Evolutionary conservation across 805 yeast species (phyloP), one percentile per base, ranked within the genome.

Genomic region (Zygotorulaspora florentina): DNA sequence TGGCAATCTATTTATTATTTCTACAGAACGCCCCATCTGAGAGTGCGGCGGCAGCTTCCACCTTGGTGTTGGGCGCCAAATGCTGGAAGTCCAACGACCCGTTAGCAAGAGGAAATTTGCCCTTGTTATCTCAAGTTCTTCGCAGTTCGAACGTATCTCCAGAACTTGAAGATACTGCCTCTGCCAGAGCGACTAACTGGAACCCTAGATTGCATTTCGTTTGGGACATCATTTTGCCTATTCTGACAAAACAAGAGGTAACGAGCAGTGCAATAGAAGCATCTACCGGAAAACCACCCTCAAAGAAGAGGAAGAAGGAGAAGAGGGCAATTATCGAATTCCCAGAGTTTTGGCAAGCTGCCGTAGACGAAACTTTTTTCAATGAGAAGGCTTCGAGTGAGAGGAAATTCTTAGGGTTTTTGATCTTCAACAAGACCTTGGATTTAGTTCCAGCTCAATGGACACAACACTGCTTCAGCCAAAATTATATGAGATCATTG

Each of bases 371-470:
- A 56, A 76, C 85, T 3, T 78, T 86, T 48, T 90, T 91, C 55
- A 72, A 86, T 4, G 80, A 79, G 30, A 79, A 82, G 52, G 74
- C 96, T 0, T 88, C 96, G 1, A 78, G 83, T 27, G 97, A 90
- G 63, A 73, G 96, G 46, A 91, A 90, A 62, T 86, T 75, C 64
- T 78, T 87, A 77, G 98, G 96, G 0, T 80, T 90, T 56, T 85
- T 85, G 54, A 75, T 89, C 9, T 80, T 90, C 50, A 72, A 67
- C 35, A 68, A 73, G 42, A 72, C 80, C 45, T 60, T 82, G 6
- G 59, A 64, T 35, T 45, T 50, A 7, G 54, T 62, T 6, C 52
- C 64, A 2, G 44, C 58, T 9, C 36, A 55, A 3, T 41, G 43
- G n/a, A 51, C 63, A 1, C 36, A 53, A 2, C 33, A 33, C 8